Evolutionary conservation across 1,139 yeast species (phyloP).

Genomic region (Sugiyamaella xylanicola): DNA sequence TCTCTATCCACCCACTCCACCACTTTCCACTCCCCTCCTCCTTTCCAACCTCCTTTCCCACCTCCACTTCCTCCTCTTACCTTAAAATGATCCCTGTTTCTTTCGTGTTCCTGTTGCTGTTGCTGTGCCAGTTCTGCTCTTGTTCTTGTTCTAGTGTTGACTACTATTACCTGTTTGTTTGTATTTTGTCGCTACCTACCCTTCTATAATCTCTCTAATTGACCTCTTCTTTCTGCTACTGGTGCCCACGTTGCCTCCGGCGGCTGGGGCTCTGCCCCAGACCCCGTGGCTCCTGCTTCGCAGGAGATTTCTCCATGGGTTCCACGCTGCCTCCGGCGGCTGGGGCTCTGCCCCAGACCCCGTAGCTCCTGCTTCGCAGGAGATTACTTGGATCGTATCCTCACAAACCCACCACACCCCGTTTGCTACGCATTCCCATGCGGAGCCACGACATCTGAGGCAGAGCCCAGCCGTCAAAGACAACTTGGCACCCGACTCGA

Average conservation of each 20-base stretch:
- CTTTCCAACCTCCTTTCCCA: neutral
- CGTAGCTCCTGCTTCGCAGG: too few relatives aligned
- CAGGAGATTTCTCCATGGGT: too few relatives aligned
- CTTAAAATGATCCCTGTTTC: too few relatives aligned
- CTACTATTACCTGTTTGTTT: neutral
- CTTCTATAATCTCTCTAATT: neutral
- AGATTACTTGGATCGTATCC: too few relatives aligned
- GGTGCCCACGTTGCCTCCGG: constrained; percentile 1
- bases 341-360: too few relatives aligned
- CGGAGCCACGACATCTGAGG: too few relatives aligned
- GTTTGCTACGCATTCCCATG: too few relatives aligned
- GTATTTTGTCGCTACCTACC: neutral
- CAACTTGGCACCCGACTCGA: neutral
- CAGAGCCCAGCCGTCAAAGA: too few relatives aligned
- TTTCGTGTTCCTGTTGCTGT: too few relatives aligned
- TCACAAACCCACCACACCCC: too few relatives aligned
- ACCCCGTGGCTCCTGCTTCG: neutral
- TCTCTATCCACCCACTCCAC: neutral
- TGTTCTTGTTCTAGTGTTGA: neutral
- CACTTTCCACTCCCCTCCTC: neutral
- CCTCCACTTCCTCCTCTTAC: neutral
- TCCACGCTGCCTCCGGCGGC: too few relatives aligned
- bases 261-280: constrained; percentile 15
- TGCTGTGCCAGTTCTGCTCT: too few relatives aligned
- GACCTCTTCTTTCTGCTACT: neutral